phyloP scores from a whole-genome alignment of 2,329 filamentous ascomycete species.

The Phaeophleospora eucalypticola region DNA sequence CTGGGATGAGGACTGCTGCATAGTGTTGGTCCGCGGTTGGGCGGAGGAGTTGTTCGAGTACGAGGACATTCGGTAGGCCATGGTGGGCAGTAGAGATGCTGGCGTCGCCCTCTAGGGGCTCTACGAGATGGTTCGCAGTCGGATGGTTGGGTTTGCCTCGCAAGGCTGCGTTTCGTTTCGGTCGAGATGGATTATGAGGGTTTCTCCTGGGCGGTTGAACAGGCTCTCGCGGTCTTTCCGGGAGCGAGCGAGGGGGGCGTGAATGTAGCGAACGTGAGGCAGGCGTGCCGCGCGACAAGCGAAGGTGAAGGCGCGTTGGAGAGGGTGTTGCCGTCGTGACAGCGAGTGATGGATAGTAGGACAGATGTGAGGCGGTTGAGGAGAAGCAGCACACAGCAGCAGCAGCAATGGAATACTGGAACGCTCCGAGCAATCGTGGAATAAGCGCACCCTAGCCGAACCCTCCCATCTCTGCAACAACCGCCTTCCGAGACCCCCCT shows the following conservation, averaged over 20 bases:
- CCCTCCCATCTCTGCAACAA: no score
- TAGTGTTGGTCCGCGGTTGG: conserved; percentile 48
- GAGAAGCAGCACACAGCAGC: neutral
- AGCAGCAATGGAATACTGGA: neutral
- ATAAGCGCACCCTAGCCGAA: no score
- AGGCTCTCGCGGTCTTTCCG: neutral
- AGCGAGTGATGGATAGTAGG: neutral
- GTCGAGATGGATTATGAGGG: neutral
- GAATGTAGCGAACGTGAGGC: conserved; percentile 10
- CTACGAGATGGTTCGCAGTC: neutral
- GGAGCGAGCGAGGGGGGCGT: conserved; percentile 1
- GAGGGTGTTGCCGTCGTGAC: neutral
- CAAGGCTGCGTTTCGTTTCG: conserved; percentile 1
- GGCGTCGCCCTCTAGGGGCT: conserved; percentile 21
- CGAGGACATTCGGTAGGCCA: conserved; percentile 59
- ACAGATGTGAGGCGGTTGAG: neutral
- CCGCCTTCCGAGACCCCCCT: no score
- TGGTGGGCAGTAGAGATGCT: conserved; percentile 35
- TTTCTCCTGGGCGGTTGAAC: neutral
- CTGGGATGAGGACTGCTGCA: conserved; percentile 59
- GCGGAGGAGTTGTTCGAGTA: conserved; percentile 58
- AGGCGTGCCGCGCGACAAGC: conserved; percentile 10
- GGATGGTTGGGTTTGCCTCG: conserved; percentile 1
- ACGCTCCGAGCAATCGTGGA: no score
- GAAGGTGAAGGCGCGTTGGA: conserved; percentile 1